Evolutionary conservation across 192 early-diverging fungal species (phyloP).

Genomic region (Entomortierella chlamydospora): DNA sequence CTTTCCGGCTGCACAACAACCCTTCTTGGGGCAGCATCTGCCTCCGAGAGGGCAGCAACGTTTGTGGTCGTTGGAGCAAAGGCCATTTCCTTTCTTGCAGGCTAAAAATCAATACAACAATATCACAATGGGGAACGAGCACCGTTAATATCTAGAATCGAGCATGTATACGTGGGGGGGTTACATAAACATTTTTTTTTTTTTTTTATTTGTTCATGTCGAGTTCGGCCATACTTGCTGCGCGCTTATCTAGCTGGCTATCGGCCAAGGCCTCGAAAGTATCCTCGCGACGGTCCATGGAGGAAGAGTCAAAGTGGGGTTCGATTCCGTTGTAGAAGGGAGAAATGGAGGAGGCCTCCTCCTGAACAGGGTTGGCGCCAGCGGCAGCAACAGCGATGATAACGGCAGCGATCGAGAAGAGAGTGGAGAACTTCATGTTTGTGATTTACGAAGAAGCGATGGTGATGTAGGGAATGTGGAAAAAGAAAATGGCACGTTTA

Average conservation of each 20-base stretch:
- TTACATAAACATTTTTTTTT: too few relatives aligned
- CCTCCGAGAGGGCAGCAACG: conserved; percentile 7
- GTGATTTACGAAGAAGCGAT: too few relatives aligned
- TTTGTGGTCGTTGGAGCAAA: not conserved
- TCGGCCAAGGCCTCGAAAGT: not conserved
- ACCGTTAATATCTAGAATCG: too few relatives aligned
- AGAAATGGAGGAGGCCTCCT: not conserved
- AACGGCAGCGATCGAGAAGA: not conserved
- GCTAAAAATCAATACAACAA: not conserved
- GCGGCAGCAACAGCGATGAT: not conserved
- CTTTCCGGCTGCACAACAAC: not conserved
- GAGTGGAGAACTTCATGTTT: conserved; percentile 1
- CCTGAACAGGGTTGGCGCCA: not conserved
- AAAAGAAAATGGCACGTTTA: too few relatives aligned
- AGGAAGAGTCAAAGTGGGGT: not conserved
- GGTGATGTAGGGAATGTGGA: too few relatives aligned
- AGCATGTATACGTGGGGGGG: too few relatives aligned
- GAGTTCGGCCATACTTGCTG: not conserved
- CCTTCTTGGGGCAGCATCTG: conserved; percentile 1
- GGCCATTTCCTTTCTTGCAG: not conserved
- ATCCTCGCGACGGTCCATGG: not conserved
- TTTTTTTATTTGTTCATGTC: not conserved
- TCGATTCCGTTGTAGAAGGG: not conserved
- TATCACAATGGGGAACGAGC: too few relatives aligned
- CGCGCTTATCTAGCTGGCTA: not conserved